These are phyloP conservation scores for Colletotrichum sansevieriae DNA, from an alignment of 2,329 filamentous ascomycete genomes.

Conservation along the genomic window DNA sequence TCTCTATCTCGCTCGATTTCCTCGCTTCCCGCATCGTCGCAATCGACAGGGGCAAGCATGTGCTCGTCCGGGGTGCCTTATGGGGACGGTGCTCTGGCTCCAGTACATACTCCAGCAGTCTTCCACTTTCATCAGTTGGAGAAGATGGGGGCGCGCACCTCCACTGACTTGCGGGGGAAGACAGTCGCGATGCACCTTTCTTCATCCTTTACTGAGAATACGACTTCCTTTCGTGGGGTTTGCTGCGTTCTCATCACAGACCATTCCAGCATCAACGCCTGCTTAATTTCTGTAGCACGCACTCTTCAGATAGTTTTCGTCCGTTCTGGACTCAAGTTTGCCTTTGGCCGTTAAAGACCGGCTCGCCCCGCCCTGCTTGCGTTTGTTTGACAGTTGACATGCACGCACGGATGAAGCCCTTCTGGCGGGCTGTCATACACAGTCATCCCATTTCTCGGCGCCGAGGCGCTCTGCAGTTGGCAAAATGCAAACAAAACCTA, in stretches of 20 bases:
- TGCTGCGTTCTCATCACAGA: no score
- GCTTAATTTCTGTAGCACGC: no score
- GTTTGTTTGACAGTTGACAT: slow-evolving; percentile 7
- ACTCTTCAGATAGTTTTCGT: neutral
- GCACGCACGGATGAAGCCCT: slow-evolving; percentile 1
- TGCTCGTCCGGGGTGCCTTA: slow-evolving; percentile 31
- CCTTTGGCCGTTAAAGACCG: neutral
- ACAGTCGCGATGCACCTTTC: neutral
- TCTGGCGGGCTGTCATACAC: neutral
- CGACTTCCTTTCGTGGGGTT: no score
- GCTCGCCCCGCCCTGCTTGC: slow-evolving; percentile 15
- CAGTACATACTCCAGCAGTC: neutral
- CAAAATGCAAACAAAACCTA: neutral
- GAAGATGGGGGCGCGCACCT: slow-evolving; percentile 3
- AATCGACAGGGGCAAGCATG: slow-evolving; percentile 17
- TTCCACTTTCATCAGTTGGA: slow-evolving; percentile 9
- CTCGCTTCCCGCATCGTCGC: slow-evolving; percentile 12
- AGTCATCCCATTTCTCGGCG: slow-evolving; percentile 20
- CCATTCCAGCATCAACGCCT: no score
- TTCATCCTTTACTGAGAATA: neutral
- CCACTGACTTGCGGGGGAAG: slow-evolving; percentile 8
- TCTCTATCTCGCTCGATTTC: slow-evolving; percentile 11
- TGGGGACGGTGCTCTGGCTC: slow-evolving; percentile 4
- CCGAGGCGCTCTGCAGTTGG: neutral
- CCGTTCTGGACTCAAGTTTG: slow-evolving; percentile 1